phyloP scores from a whole-genome alignment of 768 basidiomycete species.

The Tylopilus sp. region DNA sequence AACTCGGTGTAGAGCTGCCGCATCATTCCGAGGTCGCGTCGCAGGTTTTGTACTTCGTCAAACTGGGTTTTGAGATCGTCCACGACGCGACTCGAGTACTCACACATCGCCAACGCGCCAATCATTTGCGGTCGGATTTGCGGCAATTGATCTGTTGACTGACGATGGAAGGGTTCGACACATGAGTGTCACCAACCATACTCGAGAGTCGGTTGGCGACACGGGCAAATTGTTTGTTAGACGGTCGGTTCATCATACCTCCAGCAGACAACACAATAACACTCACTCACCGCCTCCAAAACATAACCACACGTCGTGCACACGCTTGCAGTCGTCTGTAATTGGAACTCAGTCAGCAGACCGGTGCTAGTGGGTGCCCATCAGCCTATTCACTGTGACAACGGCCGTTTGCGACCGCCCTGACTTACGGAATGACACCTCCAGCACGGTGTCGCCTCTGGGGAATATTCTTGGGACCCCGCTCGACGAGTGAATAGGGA shows the following conservation, averaged over 20 bases:
- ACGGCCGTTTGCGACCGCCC: constrained; percentile 88
- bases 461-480: constrained; percentile 80
- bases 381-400: constrained; percentile 59
- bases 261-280: neutral
- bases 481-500: constrained; percentile 80
- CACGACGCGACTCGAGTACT: constrained; percentile 71
- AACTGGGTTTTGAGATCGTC: constrained; percentile 87
- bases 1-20: constrained; percentile 94
- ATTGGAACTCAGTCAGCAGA: constrained; percentile 41
- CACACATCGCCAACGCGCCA: constrained; percentile 68
- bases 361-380: too few species aligned
- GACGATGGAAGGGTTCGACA: constrained; percentile 40
- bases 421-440: constrained; percentile 62
- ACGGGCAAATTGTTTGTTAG: constrained; percentile 69
- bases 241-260: constrained; percentile 44
- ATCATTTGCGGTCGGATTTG: constrained; percentile 62
- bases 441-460: constrained; percentile 65
- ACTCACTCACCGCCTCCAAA: constrained; percentile 82
- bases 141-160: constrained; percentile 66
- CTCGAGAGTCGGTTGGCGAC: constrained; percentile 74
- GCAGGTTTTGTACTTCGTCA: constrained; percentile 91
- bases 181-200: constrained; percentile 48
- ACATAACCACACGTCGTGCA: constrained; percentile 87
- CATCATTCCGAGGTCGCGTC: constrained; percentile 90
- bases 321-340: constrained; percentile 84